Percentiles rank a stretch among this genome's conserved stretches.
These are phyloP conservation scores for Vitis hybrid DNA, from an alignment of 177 flowering plant species.

Conservation along the genomic window DNA sequence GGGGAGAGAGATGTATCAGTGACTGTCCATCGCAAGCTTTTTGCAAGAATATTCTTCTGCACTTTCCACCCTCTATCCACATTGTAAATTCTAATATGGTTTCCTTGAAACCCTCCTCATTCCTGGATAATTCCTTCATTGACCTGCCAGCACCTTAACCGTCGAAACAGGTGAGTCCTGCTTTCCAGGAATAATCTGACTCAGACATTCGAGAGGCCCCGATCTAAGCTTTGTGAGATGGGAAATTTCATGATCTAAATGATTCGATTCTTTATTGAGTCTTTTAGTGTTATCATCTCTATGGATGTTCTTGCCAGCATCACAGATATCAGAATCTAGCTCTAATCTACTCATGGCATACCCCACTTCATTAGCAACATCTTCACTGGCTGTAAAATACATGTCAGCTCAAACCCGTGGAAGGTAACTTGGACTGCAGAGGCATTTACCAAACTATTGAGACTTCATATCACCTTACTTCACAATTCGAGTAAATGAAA, in stretches of 20 bases:
- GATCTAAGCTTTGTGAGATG: constrained; percentile 36
- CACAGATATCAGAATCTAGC: constrained; percentile 31
- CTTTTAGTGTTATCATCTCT: constrained; percentile 14
- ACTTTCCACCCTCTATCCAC: no score
- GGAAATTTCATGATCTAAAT: constrained; percentile 1
- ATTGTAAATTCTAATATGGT: no score
- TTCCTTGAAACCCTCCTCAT: no score
- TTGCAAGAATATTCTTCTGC: no score
- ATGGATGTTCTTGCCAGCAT: constrained; percentile 14
- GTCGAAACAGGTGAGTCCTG: no score
- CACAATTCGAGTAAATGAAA: constrained; percentile 48
- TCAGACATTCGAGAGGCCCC: no score
- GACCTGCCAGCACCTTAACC: no score
- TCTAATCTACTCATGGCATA: no score
- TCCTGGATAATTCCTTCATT: no score
- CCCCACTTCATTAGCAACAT: constrained; percentile 1
- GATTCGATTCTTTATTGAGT: constrained; percentile 3
- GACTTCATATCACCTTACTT: constrained; percentile 18
- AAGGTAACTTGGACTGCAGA: neutral
- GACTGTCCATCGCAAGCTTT: no score
- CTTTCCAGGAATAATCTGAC: no score
- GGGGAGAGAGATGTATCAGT: no score
- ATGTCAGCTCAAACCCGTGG: constrained; percentile 16
- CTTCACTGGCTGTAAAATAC: constrained; percentile 13
- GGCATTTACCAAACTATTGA: neutral